A percentile compares a stretch with the other conserved stretches of the same genome.
Evolutionary conservation across 768 basidiomycete genomes (phyloP).

Genomic region (Phaffia tasmanica): DNA sequence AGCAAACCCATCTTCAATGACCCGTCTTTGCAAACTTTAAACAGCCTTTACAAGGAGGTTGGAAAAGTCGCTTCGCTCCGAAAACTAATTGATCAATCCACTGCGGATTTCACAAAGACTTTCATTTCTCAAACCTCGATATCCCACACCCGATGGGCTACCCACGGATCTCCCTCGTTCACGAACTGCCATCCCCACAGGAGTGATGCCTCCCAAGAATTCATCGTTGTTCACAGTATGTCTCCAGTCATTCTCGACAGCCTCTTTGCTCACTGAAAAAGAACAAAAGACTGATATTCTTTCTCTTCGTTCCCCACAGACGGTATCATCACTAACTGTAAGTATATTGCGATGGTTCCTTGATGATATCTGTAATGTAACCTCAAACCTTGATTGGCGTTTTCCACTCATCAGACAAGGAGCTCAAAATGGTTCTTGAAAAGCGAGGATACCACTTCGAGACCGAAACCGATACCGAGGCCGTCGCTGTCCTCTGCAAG

Average conservation of each 20-base stretch:
- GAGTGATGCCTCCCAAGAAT: constrained; percentile 65
- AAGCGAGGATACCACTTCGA: constrained; percentile 91
- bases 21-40: not conserved
- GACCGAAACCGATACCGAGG: constrained; percentile 95
- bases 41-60: constrained; percentile 73
- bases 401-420: constrained; percentile 41
- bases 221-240: constrained; percentile 77
- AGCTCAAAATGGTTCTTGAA: constrained; percentile 81
- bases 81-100: constrained; percentile 67
- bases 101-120: constrained; percentile 61
- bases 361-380: too few relatives aligned
- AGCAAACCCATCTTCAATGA: not conserved
- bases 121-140: constrained; percentile 84
- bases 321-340: constrained; percentile 91
- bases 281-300: not conserved
- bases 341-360: not conserved
- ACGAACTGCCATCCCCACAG: constrained; percentile 91
- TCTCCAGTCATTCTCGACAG: not conserved
- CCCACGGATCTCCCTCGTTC: constrained; percentile 79
- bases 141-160: constrained; percentile 99
- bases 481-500: constrained; percentile 88
- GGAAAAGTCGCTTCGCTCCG: constrained; percentile 91
- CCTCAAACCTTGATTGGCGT: too few relatives aligned
- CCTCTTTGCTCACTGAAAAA: not conserved
- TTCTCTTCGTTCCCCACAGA: constrained; percentile 36